Evolutionary conservation across 2,329 filamentous ascomycete species (phyloP), one percentile per base, ranked within the genome.

Genomic region (Pseudogymnoascus sp.): DNA sequence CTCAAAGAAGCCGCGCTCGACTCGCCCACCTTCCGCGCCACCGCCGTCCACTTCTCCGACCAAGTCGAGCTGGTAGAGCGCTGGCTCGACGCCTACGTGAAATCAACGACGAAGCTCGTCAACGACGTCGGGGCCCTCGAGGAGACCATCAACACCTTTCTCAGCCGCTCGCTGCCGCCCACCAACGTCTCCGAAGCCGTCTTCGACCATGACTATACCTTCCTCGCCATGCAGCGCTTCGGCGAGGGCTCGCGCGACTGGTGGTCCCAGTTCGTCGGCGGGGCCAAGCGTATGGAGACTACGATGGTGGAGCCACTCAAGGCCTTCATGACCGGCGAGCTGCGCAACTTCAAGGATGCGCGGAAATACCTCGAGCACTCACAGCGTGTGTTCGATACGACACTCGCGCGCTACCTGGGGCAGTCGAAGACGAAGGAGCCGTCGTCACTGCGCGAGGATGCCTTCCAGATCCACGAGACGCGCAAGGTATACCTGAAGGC

Each of bases 1-100:
- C 81, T 97, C 67, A 94, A 92, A 75, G 94, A 99, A 81, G 94
- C 94, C 57, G 89, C 91, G 18, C 88, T 97, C 76, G 94, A 99
- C 75, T 96, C 92, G 37, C 94, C 94, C 23, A 95, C 92, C 34
- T 97, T 97, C 73, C 90, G 94, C 65, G 90, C 92, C 52, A 89
- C 89, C 19, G 83, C 90, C 39, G 76, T 88, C 52, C 90, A 96
- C 75, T 96, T 96, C 71, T 82, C 84, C 64, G 94, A 97, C 65
- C 92, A 99, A 76, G 83, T 96, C 68, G 94, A 97, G 65, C 81
- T 84, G 60, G 82, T 97, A 62, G 94, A 97, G 74, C 85, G 83
- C 79, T 99, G 94, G 94, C 88, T 99, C 28, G 91, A 88, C 59
- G 79, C 79, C 55, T 89, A 86, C 69, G 74, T 85, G 61, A 84